Evolutionary conservation across 2,329 filamentous ascomycete species (phyloP).

Genomic region (Pyrenophora teres): DNA sequence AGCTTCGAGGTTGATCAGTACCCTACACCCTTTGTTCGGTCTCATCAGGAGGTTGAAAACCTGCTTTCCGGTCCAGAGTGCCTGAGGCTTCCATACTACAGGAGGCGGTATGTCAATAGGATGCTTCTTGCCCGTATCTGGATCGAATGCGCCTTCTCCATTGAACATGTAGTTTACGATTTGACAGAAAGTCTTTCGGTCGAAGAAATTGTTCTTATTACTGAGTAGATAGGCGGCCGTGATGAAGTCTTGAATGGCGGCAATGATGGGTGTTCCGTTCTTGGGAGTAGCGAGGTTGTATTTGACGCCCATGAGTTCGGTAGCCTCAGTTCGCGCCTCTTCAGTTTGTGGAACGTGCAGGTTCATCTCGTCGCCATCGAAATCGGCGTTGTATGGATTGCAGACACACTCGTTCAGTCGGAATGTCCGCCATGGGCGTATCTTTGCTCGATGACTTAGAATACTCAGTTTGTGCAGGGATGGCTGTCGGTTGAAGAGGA

Average conservation of each 20-base stretch:
- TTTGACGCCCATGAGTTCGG: slow-evolving; percentile 96
- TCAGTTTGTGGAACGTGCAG: slow-evolving; percentile 97
- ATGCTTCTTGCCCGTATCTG: slow-evolving; percentile 55
- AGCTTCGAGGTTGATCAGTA: slow-evolving; percentile 89
- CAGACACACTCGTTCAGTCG: slow-evolving; percentile 98
- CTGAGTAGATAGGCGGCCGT: slow-evolving; percentile 91
- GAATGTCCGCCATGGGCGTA: slow-evolving; percentile 94
- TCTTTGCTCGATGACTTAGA: slow-evolving; percentile 90
- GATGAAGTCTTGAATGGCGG: slow-evolving; percentile 99
- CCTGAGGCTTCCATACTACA: slow-evolving; percentile 80
- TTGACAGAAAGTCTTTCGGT: slow-evolving; percentile 84
- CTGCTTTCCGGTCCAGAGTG: slow-evolving; percentile 96
- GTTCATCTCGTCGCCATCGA: slow-evolving; percentile 99
- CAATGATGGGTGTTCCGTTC: slow-evolving; percentile 97
- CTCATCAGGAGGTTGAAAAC: slow-evolving; percentile 91
- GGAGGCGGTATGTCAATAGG: slow-evolving; percentile 85
- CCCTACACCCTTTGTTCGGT: slow-evolving; percentile 80
- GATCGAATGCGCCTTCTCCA: slow-evolving; percentile 59
- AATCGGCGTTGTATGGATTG: slow-evolving; percentile 97
- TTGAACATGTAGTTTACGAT: slow-evolving; percentile 95
- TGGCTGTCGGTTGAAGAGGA: slow-evolving; percentile 96
- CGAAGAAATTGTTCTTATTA: slow-evolving; percentile 90
- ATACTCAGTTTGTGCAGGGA: slow-evolving; percentile 99
- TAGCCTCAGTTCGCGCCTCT: slow-evolving; percentile 92
- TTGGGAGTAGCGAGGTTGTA: slow-evolving; percentile 95